Conservation (phyloP, 78 protist genomes). For the Blattamonas nauphoetae region DNA sequence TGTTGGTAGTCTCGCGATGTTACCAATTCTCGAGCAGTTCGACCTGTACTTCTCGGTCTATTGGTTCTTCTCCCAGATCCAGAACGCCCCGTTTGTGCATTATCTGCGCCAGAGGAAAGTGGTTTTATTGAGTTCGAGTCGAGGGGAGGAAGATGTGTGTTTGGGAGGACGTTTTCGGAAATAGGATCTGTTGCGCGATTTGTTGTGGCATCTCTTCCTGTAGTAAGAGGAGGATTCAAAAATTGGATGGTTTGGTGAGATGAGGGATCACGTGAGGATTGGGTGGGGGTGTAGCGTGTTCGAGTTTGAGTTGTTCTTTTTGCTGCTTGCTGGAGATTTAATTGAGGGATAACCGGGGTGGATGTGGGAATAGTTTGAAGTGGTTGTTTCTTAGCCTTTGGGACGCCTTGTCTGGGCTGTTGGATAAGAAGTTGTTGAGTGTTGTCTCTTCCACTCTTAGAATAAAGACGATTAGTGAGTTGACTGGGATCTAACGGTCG, state of each 20-base stretch:
- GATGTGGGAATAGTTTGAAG: neutral
- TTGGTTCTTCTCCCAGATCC: no score
- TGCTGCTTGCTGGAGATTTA: neutral
- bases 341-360: neutral
- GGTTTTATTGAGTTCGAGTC: neutral
- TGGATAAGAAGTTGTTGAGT: neutral
- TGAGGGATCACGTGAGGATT: neutral
- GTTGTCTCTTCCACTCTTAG: neutral
- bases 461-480: neutral
- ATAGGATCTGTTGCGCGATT: no score
- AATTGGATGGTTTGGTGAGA: neutral
- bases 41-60: neutral
- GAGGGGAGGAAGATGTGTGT: neutral
- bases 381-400: no score
- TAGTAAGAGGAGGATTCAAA: no score
- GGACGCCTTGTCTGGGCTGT: neutral
- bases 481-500: neutral
- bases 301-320: neutral
- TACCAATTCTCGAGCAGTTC: neutral
- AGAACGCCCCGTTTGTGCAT: neutral
- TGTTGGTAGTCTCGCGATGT: neutral
- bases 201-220: neutral
- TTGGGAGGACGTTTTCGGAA: no score
- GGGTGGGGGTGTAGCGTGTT: neutral
- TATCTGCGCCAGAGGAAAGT: neutral